phyloP scores from a whole-genome alignment of 2,329 filamentous ascomycete genomes.

The Stagonosporopsis chrysanthemi region DNA sequence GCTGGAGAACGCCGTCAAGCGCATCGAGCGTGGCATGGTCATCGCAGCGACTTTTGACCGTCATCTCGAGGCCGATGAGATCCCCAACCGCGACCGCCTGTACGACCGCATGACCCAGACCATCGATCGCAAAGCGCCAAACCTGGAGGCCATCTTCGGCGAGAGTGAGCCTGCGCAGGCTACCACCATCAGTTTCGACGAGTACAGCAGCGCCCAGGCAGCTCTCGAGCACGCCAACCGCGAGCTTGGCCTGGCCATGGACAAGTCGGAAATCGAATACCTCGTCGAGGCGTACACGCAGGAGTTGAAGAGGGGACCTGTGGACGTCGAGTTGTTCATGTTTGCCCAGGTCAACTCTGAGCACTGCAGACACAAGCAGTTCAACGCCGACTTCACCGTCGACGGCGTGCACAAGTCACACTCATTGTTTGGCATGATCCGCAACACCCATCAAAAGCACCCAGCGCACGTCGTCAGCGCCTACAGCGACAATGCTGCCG shows the following conservation, averaged over 20 bases:
- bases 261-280: conserved; percentile 90
- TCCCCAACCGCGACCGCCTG: conserved; percentile 72
- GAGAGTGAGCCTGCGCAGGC: conserved; percentile 71
- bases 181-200: conserved; percentile 74
- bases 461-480: conserved; percentile 89
- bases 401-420: conserved; percentile 81
- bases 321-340: conserved; percentile 98
- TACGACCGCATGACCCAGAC: conserved; percentile 97
- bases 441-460: conserved; percentile 83
- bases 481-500: conserved; percentile 98
- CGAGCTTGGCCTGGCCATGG: conserved; percentile 82
- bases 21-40: conserved; percentile 86
- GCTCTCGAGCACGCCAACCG: conserved; percentile 85
- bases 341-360: conserved; percentile 99
- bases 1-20: conserved; percentile 72
- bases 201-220: conserved; percentile 70
- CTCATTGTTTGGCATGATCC: conserved; percentile 94
- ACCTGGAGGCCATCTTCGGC: conserved; percentile 79
- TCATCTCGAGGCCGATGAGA: conserved; percentile 57
- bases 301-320: conserved; percentile 70
- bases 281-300: conserved; percentile 82
- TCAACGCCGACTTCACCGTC: conserved; percentile 96
- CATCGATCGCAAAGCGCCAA: conserved; percentile 71
- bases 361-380: conserved; percentile 88
- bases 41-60: conserved; percentile 71